A percentile compares a stretch with the other conserved stretches of the same genome.
phyloP scores from a whole-genome alignment of 2,329 filamentous ascomycete genomes.

The Sordariomycetes sp. region DNA sequence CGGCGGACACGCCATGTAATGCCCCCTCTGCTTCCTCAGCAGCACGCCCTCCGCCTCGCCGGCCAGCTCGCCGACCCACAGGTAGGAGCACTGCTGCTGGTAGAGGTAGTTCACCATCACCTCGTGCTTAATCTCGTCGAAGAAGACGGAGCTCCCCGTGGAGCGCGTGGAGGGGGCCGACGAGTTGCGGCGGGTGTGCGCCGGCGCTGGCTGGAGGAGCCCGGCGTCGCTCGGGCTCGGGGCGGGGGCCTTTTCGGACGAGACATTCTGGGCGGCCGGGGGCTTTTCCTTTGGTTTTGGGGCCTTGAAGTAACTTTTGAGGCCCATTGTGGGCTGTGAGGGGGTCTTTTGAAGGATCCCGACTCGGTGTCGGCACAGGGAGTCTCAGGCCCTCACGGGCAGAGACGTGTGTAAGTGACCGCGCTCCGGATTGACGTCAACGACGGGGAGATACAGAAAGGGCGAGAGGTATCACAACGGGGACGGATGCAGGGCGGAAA shows the following conservation, averaged over 20 bases:
- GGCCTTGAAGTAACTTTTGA: not conserved
- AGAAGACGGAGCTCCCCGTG: slow-evolving; percentile 37
- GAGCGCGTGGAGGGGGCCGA: slow-evolving; percentile 33
- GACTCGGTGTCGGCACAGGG: too few species aligned
- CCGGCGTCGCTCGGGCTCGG: slow-evolving; percentile 35
- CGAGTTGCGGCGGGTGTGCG: slow-evolving; percentile 41
- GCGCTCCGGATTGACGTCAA: too few species aligned
- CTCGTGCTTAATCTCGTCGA: slow-evolving; percentile 69
- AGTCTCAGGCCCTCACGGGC: too few species aligned
- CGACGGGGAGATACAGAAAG: too few species aligned
- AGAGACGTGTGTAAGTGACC: too few species aligned
- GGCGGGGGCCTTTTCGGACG: not conserved
- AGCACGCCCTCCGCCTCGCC: slow-evolving; percentile 51
- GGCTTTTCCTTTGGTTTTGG: not conserved
- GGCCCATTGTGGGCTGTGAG: too few species aligned
- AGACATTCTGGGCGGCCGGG: slow-evolving; percentile 12
- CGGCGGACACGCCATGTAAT: slow-evolving; percentile 65
- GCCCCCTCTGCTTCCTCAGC: slow-evolving; percentile 54
- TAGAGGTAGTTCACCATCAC: slow-evolving; percentile 79
- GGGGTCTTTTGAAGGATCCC: too few species aligned
- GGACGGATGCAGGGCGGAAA: too few species aligned
- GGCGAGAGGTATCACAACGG: too few species aligned
- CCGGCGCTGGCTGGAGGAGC: slow-evolving; percentile 35
- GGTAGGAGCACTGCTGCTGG: slow-evolving; percentile 64
- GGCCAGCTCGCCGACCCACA: slow-evolving; percentile 52